Conservation (phyloP, 2,329 filamentous ascomycete species). For the Diplodia intermedia region DNA sequence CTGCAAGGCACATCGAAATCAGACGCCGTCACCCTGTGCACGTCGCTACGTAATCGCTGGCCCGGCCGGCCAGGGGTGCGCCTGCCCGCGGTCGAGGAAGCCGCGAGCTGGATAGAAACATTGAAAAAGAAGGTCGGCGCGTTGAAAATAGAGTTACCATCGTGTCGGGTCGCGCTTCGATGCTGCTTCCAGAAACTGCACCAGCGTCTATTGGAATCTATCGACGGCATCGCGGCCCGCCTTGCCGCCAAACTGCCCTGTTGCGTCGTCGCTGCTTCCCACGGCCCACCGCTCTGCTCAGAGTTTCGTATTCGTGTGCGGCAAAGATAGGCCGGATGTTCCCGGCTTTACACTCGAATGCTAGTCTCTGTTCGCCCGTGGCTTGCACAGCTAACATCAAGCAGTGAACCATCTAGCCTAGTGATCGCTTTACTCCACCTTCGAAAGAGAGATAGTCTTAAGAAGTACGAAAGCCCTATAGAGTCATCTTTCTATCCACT, state of each 20-base stretch:
- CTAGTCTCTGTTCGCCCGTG: too few species aligned
- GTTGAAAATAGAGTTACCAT: constrained; percentile 3
- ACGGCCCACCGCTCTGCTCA: too few species aligned
- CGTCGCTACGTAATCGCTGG: too few species aligned
- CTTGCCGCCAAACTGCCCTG: not conserved
- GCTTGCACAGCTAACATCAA: too few species aligned
- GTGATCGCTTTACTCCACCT: too few species aligned
- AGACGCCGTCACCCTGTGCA: not conserved
- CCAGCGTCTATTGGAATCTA: constrained; percentile 21
- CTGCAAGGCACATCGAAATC: constrained; percentile 17
- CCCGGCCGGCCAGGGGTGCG: too few species aligned
- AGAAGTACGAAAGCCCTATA: too few species aligned
- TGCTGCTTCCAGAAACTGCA: constrained; percentile 23
- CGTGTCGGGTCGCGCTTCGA: constrained; percentile 28
- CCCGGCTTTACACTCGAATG: not conserved
- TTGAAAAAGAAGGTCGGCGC: not conserved
- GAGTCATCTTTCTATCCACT: too few species aligned
- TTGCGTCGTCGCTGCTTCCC: not conserved
- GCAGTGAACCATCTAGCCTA: too few species aligned
- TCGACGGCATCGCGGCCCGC: constrained; percentile 20
- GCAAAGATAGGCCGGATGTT: not conserved
- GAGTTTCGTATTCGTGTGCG: too few species aligned
- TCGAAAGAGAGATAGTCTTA: not conserved
- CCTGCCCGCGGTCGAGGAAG: too few species aligned
- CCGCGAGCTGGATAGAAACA: too few species aligned